These are phyloP conservation scores for Kondoa subrosea DNA, from an alignment of 768 basidiomycete species.

Conservation along the genomic window DNA sequence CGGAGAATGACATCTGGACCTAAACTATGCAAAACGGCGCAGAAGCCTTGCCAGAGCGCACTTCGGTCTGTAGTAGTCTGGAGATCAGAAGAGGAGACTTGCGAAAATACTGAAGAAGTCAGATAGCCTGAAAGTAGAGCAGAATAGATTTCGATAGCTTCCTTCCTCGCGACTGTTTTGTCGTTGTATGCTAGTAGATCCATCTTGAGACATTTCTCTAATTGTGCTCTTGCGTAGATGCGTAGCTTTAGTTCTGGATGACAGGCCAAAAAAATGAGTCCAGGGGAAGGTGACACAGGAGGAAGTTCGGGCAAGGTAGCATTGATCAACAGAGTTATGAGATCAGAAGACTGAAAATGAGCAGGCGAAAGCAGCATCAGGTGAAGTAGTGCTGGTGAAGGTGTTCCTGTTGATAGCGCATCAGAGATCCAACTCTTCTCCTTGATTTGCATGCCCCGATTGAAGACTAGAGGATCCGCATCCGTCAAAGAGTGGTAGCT, in stretches of 20 bases:
- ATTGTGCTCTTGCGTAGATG: neutral
- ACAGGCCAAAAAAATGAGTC: neutral
- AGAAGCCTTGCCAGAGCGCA: neutral
- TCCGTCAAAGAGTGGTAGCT: neutral
- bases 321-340: neutral
- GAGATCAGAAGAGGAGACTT: neutral
- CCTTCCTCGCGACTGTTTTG: neutral
- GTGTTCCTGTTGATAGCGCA: neutral
- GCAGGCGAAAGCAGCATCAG: neutral
- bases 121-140: neutral
- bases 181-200: neutral
- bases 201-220: neutral
- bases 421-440: neutral
- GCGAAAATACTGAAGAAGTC: neutral
- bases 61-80: neutral
- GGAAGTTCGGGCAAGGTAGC: neutral
- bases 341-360: neutral
- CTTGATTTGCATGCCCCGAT: neutral
- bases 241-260: neutral
- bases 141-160: neutral
- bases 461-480: neutral
- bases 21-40: neutral
- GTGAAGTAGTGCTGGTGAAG: neutral
- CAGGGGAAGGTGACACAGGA: neutral
- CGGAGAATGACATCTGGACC: neutral